Base-by-base conservation (phyloP, 2,329 filamentous ascomycete genomes). In the Penicillium decumbens region DNA sequence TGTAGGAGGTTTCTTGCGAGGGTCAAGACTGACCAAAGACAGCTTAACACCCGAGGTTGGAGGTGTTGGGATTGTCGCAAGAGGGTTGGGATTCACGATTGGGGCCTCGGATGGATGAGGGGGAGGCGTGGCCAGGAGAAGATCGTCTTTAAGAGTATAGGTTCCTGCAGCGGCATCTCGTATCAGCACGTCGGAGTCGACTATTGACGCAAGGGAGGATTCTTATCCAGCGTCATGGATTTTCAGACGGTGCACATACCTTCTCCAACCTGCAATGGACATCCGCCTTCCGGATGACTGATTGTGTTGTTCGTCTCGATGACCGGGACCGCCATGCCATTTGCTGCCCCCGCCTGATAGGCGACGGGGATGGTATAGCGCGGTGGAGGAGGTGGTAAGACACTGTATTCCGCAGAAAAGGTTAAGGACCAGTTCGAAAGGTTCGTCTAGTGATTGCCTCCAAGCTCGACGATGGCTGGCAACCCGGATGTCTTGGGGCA, bases 271-370 rank as follows among this genome's bases (percentile, higher is more conserved):
- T 95, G 83, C 59, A 98, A 85, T 67, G 95, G 88, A 71, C 89
- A 89, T 62, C 95, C 91, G 4, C 88, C 88, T 30, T 83, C 83
- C 23, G 89, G 92, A 62, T 88, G 87, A 49, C 82, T 83, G 54
- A 98, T 76, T 33, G 84, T 86, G 68, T 97, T 98, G 72, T 93
- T 95, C 46, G 92, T 96, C 78, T 98, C 93, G 65, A 95, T 86
- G 70, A 95, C 82, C 32, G 87, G 85, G 32, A 82, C 77, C 44
- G 83, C 78, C 67, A 85, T 79, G 54, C 84, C 84, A 64, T 84
- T 80, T 57, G 82, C 82, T 47, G 85, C 80, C 57, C 82, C 82
- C 60, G 85, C 84, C 75, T 88, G 87, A 69, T 87, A 87, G 57
- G 85, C 83, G 63, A 82, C 79, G 64, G 82, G 80, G 58, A 83